Evolutionary conservation across 2,329 filamentous ascomycete species (phyloP).

Genomic region (Beauveria varroae): DNA sequence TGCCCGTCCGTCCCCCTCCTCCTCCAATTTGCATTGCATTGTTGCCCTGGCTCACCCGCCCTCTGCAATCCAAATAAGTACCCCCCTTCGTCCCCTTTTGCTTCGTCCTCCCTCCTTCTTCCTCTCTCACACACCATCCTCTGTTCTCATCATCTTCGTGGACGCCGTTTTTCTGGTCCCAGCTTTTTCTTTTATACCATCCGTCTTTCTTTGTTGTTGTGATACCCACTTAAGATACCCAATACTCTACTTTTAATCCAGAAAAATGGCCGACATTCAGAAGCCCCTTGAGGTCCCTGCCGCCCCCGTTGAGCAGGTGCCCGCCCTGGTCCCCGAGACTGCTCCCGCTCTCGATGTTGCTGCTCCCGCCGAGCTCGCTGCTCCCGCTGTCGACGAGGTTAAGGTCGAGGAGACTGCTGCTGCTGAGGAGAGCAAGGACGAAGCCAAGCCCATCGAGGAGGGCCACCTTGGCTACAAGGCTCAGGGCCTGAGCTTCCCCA

Average conservation of each 20-base stretch:
- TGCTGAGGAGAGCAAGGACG: conserved; percentile 36
- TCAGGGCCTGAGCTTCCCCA: conserved; percentile 71
- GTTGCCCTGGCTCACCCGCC: conserved; percentile 13
- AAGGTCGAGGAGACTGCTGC: conserved; percentile 35
- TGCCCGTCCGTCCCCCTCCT: conserved; percentile 3
- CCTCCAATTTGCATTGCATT: conserved; percentile 5
- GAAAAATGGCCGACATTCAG: conserved; percentile 63
- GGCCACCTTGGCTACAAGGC: conserved; percentile 86
- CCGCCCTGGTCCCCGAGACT: conserved; percentile 22
- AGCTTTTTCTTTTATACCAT: conserved; percentile 31
- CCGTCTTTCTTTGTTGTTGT: conserved; percentile 38
- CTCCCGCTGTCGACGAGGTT: conserved; percentile 31
- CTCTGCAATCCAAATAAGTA: conserved; percentile 33
- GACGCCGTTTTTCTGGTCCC: conserved; percentile 29
- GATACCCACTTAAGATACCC: conserved; percentile 39
- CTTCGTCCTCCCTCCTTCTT: conserved; percentile 12
- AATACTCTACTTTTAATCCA: conserved; percentile 33
- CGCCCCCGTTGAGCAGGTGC: conserved; percentile 37
- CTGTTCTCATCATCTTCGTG: conserved; percentile 26
- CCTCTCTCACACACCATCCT: conserved; percentile 17
- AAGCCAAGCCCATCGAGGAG: conserved; percentile 67
- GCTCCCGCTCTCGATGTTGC: conserved; percentile 20
- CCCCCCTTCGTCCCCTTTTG: conserved; percentile 27
- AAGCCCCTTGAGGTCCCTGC: conserved; percentile 57
- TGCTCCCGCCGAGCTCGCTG: conserved; percentile 33